Evolutionary conservation across 2,329 filamentous ascomycete genomes (phyloP).

Genomic region (Scortechinia acanthostroma): DNA sequence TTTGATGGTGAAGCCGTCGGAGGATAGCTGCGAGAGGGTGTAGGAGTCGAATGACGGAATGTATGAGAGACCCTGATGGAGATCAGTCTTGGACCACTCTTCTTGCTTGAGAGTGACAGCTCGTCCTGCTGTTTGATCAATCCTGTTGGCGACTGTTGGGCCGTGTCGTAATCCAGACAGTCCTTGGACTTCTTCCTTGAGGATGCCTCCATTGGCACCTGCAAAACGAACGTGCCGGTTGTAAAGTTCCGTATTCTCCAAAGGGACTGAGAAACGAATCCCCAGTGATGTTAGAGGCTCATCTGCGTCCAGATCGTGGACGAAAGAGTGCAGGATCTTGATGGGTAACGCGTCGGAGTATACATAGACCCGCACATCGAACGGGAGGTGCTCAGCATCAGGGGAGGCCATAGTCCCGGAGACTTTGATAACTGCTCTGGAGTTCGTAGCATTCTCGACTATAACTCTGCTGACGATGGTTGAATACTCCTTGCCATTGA

Average conservation of each 20-base stretch:
- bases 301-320: slow-evolving; percentile 39
- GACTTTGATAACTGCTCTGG: slow-evolving; percentile 24
- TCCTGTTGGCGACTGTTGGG: slow-evolving; percentile 36
- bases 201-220: slow-evolving; percentile 42
- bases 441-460: slow-evolving; percentile 19
- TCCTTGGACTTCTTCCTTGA: slow-evolving; percentile 50
- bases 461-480: slow-evolving; percentile 27
- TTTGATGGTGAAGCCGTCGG: slow-evolving; percentile 51
- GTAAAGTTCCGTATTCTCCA: slow-evolving; percentile 41
- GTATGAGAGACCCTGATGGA: slow-evolving; percentile 37
- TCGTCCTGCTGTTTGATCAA: slow-evolving; percentile 38
- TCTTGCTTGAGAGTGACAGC: slow-evolving; percentile 26
- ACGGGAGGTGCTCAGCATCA: slow-evolving; percentile 27
- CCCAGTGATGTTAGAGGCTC: slow-evolving; percentile 44
- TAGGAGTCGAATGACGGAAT: slow-evolving; percentile 53
- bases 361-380: slow-evolving; percentile 47
- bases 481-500: slow-evolving; percentile 17
- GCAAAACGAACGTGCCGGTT: slow-evolving; percentile 51
- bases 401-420: slow-evolving; percentile 7
- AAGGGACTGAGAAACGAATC: slow-evolving; percentile 44
- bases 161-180: slow-evolving; percentile 50
- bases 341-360: slow-evolving; percentile 48
- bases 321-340: slow-evolving; percentile 43
- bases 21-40: slow-evolving; percentile 43
- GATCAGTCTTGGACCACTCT: slow-evolving; percentile 36